These are phyloP conservation scores for Sugiyamaella novakii DNA, from an alignment of 1,139 yeast genomes.

Conservation along the genomic window DNA sequence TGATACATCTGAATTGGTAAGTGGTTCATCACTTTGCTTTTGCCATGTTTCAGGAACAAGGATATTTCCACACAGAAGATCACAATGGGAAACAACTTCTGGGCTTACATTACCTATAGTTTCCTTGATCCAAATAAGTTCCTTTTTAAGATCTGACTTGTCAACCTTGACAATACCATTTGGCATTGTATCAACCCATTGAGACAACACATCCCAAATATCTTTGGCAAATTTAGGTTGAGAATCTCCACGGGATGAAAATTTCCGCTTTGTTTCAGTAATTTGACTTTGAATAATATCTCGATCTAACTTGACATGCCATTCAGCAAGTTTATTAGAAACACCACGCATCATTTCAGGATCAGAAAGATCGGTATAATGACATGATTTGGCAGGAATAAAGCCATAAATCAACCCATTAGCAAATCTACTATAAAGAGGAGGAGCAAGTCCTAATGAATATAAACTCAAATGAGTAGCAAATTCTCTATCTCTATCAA, in stretches of 20 bases:
- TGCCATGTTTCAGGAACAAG: conserved; percentile 54
- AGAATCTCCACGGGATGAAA: conserved; percentile 6
- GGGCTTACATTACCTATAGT: conserved; percentile 45
- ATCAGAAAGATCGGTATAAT: conserved; percentile 57
- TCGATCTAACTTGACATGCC: conserved; percentile 58
- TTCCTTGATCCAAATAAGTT: conserved; percentile 57
- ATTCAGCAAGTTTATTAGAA: conserved; percentile 68
- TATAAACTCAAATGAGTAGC: conserved; percentile 68
- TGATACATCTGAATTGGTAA: conserved; percentile 1
- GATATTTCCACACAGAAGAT: conserved; percentile 70
- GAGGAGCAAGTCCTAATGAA: conserved; percentile 66
- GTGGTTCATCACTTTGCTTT: not conserved
- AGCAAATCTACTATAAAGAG: conserved; percentile 65
- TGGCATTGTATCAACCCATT: conserved; percentile 67
- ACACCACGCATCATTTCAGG: conserved; percentile 56
- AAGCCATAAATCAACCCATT: conserved; percentile 77
- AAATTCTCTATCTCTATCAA: conserved; percentile 75
- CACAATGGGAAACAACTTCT: conserved; percentile 68
- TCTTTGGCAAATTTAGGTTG: conserved; percentile 37
- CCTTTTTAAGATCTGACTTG: conserved; percentile 47
- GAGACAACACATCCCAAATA: conserved; percentile 61
- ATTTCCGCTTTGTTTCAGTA: conserved; percentile 19
- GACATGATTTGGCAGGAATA: conserved; percentile 64
- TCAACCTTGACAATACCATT: conserved; percentile 32
- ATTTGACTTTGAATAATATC: conserved; percentile 52